These are phyloP conservation scores for Gamarada debralockiae DNA, from an alignment of 495 filamentous ascomycete species.

Conservation along the genomic window DNA sequence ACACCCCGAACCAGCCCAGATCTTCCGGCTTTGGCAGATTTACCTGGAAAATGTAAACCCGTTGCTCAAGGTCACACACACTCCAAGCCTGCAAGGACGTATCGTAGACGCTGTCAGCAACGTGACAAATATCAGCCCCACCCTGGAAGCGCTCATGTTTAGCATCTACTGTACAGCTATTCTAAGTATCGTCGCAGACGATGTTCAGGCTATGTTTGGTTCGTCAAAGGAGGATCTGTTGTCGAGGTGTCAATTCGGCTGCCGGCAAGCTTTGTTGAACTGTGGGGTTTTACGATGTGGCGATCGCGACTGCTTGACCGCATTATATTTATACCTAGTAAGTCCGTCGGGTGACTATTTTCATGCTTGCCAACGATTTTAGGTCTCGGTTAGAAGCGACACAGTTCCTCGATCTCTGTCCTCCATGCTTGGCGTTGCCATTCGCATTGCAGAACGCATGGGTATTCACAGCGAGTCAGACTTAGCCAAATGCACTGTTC, in stretches of 20 bases:
- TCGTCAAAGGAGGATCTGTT: conserved; percentile 38
- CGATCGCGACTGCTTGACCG: conserved; percentile 54
- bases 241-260: conserved; percentile 38
- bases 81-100: conserved; percentile 51
- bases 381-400: conserved; percentile 44
- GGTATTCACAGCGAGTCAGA: conserved; percentile 48
- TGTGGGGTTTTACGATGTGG: conserved; percentile 45
- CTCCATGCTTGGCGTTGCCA: conserved; percentile 37
- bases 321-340: conserved; percentile 58
- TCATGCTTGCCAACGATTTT: conserved; percentile 22
- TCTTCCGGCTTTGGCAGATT: conserved; percentile 67
- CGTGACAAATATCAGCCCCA: conserved; percentile 38
- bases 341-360: conserved; percentile 18
- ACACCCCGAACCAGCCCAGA: conserved; percentile 65
- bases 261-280: conserved; percentile 40
- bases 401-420: conserved; percentile 47
- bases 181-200: conserved; percentile 40
- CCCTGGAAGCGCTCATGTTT: conserved; percentile 47
- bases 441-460: conserved; percentile 38
- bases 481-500: conserved; percentile 44
- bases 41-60: conserved; percentile 67
- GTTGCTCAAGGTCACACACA: conserved; percentile 64
- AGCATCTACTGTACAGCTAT: conserved; percentile 49
- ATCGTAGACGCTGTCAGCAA: conserved; percentile 35
- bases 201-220: conserved; percentile 43